phyloP scores from a whole-genome alignment of 345 rosid genomes.

The Bruguiera gymnorhiza region DNA sequence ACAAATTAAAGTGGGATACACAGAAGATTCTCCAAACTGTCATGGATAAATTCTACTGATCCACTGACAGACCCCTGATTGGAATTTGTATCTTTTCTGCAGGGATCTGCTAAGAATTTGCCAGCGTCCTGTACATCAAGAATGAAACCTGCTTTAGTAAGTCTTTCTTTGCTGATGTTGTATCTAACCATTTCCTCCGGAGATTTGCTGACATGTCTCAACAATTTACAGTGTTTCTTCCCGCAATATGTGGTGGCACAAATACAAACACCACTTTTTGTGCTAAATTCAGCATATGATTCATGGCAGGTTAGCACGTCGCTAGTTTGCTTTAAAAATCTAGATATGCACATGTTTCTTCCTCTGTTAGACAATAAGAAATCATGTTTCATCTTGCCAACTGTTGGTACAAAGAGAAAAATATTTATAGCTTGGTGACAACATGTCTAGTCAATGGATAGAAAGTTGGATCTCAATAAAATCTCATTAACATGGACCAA shows the following conservation, averaged over 20 bases:
- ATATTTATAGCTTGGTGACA: no score
- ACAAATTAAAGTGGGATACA: neutral
- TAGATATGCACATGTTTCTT: neutral
- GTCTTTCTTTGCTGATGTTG: neutral
- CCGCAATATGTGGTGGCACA: slow-evolving; percentile 65
- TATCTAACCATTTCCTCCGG: slow-evolving; percentile 8
- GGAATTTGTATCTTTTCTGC: slow-evolving; percentile 6
- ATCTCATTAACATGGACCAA: neutral
- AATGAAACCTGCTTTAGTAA: slow-evolving; percentile 60
- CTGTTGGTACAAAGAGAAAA: neutral
- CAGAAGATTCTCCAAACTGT: neutral
- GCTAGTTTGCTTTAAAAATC: neutral
- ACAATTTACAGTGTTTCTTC: slow-evolving; percentile 75
- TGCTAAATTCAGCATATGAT: slow-evolving; percentile 87
- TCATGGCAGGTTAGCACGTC: slow-evolving; percentile 81
- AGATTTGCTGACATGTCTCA: slow-evolving; percentile 14
- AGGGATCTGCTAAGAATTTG: slow-evolving; percentile 84
- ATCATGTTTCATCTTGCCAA: neutral
- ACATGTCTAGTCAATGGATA: no score
- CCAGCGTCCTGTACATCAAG: slow-evolving; percentile 75
- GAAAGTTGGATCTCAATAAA: no score
- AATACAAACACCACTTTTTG: slow-evolving; percentile 72
- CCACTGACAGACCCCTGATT: neutral
- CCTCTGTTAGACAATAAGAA: neutral
- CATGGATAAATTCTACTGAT: neutral